Base-by-base conservation (phyloP, 106 monocot species). In the Narthecium ossifragum region DNA sequence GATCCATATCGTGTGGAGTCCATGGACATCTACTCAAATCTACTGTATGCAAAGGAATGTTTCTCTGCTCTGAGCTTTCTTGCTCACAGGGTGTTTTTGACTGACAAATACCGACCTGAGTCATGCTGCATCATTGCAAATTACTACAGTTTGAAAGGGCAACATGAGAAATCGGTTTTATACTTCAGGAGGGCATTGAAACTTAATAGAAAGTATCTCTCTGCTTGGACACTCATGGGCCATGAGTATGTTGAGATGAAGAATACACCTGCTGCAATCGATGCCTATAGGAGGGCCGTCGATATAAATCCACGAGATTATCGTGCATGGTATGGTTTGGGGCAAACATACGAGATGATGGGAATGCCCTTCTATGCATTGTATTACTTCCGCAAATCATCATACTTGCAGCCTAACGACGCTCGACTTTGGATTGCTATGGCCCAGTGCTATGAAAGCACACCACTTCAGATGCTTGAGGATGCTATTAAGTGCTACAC, bases 191-290 rank as follows among this genome's bases (percentile, higher is more conserved):
- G 96, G 26, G 91, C 98, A 50, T 65, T 98, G 47, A 98, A 85
- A 55, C 81, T 91, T 32, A 88, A 91, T 34, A 58, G 84, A 51
- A 98, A 87, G 57, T 98, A 98, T 46, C 50, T 98, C 25, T 81
- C 86, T 8, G 84, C 96, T 37, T 98, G 96, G 98, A 98, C 91
- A 0, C 68, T 98, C 1, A 98, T 98, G 98, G 98, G 98, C 32
- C 98, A 98, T 69, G 98, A 98, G 66, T 98, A 79, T 75, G 98
- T 98, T 34, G 98, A 98, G 45, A 91, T 98, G 91, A 98, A 98
- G 75, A 98, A 98, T 70, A 91, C 91, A 25, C 98, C 98, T 46
- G 86, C 98, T 59, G 98, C 98, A 36, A 91, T 98, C 58, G 98
- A 98, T 61, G 98, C 91, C 3, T 82, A 94, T 46, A 32, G 91